Conservation (phyloP, 164 flowering plant species). For the Buxus sempervirens region DNA sequence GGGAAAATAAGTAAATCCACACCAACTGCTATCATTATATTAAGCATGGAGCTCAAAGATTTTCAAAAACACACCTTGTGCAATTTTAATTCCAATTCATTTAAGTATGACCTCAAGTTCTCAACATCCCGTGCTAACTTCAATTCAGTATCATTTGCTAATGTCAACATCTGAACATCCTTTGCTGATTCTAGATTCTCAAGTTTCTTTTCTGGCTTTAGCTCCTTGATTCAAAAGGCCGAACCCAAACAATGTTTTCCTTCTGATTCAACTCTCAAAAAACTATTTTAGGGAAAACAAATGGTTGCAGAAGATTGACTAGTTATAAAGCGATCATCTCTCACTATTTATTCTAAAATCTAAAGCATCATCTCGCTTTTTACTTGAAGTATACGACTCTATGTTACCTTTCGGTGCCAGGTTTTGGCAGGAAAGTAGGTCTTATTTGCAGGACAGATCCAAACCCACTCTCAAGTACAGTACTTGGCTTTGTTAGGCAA, state of each 20-base stretch:
- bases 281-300: no score
- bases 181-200: slow-evolving; percentile 8
- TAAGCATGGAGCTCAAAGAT: slow-evolving; percentile 2
- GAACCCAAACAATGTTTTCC: neutral
- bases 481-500: no score
- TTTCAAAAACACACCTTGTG: slow-evolving; percentile 36
- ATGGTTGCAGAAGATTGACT: neutral
- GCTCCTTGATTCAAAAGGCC: neutral
- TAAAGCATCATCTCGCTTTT: no score
- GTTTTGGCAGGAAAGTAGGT: no score
- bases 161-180: slow-evolving; percentile 17
- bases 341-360: no score
- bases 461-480: no score
- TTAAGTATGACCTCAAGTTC: slow-evolving; percentile 50
- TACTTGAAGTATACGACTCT: no score
- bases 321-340: no score
- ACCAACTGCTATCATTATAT: neutral
- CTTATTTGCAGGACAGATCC: no score
- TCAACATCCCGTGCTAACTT: slow-evolving; percentile 17
- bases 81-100: slow-evolving; percentile 51
- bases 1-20: neutral
- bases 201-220: slow-evolving; percentile 1
- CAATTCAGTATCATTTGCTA: slow-evolving; percentile 16
- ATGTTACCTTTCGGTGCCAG: no score
- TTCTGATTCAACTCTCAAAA: neutral